These are phyloP conservation scores for Candida albicans DNA, from an alignment of 1,139 yeast genomes.

Conservation along the genomic window DNA sequence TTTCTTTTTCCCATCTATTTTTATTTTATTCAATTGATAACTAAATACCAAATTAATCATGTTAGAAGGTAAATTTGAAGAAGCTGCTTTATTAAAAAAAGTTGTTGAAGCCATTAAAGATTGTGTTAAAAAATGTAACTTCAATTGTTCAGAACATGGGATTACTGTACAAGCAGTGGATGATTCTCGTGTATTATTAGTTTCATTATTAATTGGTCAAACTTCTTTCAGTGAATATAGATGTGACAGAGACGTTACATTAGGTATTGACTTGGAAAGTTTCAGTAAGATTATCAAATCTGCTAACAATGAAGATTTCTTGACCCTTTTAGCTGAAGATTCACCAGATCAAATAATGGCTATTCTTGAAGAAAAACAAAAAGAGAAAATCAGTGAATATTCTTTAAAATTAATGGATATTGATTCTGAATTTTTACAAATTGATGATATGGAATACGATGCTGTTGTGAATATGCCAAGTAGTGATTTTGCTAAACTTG, in stretches of 20 bases:
- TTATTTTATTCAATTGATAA: background rate
- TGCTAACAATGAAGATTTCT: constrained; percentile 86
- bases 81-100: constrained; percentile 88
- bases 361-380: constrained; percentile 86
- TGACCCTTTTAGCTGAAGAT: constrained; percentile 91
- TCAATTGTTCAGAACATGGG: constrained; percentile 94
- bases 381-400: constrained; percentile 91
- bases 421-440: constrained; percentile 90
- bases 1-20: background rate
- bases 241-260: constrained; percentile 90
- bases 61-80: constrained; percentile 97
- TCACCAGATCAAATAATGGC: constrained; percentile 79
- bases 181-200: constrained; percentile 92
- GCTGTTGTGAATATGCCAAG: constrained; percentile 88
- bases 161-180: constrained; percentile 97
- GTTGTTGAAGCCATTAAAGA: constrained; percentile 92
- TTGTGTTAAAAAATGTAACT: constrained; percentile 90
- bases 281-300: constrained; percentile 85
- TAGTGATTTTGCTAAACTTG: constrained; percentile 81
- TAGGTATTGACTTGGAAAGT: constrained; percentile 88
- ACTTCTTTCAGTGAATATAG: constrained; percentile 93
- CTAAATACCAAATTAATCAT: constrained; percentile 31
- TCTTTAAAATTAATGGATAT: constrained; percentile 92
- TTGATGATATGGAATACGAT: constrained; percentile 92
- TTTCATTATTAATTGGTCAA: constrained; percentile 81